Evolutionary conservation across 192 early-diverging fungal species (phyloP).

Genomic region (Umbelopsis vinacea): DNA sequence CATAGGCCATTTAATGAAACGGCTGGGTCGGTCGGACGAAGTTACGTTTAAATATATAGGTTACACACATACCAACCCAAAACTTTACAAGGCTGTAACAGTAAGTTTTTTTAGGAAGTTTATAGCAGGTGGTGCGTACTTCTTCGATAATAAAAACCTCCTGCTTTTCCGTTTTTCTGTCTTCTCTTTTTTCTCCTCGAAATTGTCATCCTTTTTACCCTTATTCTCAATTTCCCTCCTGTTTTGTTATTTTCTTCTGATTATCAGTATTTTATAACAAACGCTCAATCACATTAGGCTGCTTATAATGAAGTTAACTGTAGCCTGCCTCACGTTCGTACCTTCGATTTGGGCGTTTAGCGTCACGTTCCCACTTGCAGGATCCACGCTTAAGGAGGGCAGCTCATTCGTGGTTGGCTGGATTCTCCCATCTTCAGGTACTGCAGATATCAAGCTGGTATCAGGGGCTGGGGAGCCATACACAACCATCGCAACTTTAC

Average conservation of each 20-base stretch:
- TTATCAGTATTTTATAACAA: neutral
- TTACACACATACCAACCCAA: constrained; percentile 20
- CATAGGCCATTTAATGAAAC: too few species aligned
- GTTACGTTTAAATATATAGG: neutral
- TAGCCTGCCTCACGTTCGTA: neutral
- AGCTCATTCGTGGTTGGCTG: constrained; percentile 4
- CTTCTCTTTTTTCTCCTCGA: neutral
- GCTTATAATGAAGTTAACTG: neutral
- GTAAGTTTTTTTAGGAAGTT: too few species aligned
- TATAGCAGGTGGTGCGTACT: neutral
- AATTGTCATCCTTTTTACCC: neutral
- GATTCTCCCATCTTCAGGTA: neutral
- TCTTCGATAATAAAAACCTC: constrained; percentile 3
- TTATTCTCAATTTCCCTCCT: neutral
- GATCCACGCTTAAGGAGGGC: constrained; percentile 20
- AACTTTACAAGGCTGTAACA: too few species aligned
- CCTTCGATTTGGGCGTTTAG: neutral
- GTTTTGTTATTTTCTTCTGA: neutral
- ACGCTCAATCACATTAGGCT: neutral
- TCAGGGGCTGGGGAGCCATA: constrained; percentile 17
- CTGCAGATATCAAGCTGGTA: constrained; percentile 11
- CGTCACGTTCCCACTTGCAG: constrained; percentile 11
- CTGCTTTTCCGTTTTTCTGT: neutral
- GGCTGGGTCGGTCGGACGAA: neutral
- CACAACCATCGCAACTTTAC: constrained; percentile 6